Evolutionary conservation across 2,329 filamentous ascomycete species (phyloP).

Genomic region (Fusarium palustre): DNA sequence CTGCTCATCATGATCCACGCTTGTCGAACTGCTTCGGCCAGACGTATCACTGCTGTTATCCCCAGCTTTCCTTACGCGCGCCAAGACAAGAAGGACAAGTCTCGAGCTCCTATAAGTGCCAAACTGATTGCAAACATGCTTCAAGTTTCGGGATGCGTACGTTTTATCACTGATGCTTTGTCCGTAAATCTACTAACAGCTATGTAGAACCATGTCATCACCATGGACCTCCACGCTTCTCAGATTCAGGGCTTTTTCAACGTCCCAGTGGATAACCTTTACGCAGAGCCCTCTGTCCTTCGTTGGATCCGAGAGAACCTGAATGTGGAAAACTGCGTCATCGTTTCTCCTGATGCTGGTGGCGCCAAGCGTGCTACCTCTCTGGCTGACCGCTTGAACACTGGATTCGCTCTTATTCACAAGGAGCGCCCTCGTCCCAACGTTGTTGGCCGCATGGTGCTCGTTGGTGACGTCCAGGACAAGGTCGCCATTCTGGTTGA

Average conservation of each 20-base stretch:
- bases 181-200: slow-evolving; percentile 13
- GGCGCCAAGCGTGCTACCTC: slow-evolving; percentile 94
- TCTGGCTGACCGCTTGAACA: slow-evolving; percentile 90
- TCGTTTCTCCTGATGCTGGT: slow-evolving; percentile 94
- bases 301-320: slow-evolving; percentile 93
- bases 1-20: slow-evolving; percentile 98
- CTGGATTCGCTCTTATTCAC: slow-evolving; percentile 94
- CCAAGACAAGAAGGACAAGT: slow-evolving; percentile 97
- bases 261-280: slow-evolving; percentile 79
- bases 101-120: slow-evolving; percentile 93
- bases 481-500: slow-evolving; percentile 96
- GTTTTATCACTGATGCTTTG: slow-evolving; percentile 27
- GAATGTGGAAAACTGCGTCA: slow-evolving; percentile 84
- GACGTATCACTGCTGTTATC: slow-evolving; percentile 93
- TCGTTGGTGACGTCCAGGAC: slow-evolving; percentile 93
- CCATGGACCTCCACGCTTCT: slow-evolving; percentile 93
- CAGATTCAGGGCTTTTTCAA: slow-evolving; percentile 99
- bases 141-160: slow-evolving; percentile 84
- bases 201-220: slow-evolving; percentile 73
- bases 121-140: slow-evolving; percentile 98
- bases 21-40: slow-evolving; percentile 76
- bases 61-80: slow-evolving; percentile 97
- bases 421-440: slow-evolving; percentile 90
- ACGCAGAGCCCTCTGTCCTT: slow-evolving; percentile 91
- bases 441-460: slow-evolving; percentile 89